Conservation (phyloP, 2,329 filamentous ascomycete species). For the Truncatella angustata region DNA sequence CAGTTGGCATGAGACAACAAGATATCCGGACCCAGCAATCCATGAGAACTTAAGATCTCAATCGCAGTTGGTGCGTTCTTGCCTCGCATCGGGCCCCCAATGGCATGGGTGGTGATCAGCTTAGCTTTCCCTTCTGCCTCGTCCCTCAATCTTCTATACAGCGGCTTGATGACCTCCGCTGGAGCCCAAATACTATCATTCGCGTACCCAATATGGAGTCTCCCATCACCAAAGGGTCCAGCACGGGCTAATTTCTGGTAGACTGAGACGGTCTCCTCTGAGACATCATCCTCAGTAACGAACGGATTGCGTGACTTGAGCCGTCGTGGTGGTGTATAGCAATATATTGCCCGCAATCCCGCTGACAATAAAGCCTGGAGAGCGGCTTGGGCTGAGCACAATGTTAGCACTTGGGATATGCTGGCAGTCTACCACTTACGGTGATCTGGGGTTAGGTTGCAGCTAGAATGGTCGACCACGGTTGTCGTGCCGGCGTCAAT, state of each 20-base stretch:
- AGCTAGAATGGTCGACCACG: constrained; percentile 35
- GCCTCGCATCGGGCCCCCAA: constrained; percentile 14
- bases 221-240: constrained; percentile 27
- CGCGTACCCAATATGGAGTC: constrained; percentile 40
- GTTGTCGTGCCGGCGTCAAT: constrained; percentile 42
- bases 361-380: constrained; percentile 39
- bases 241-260: constrained; percentile 32
- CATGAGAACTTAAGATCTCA: constrained; percentile 29
- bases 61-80: constrained; percentile 13
- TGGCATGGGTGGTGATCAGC: constrained; percentile 40
- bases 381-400: constrained; percentile 26
- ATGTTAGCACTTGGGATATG: not conserved
- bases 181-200: constrained; percentile 41
- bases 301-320: constrained; percentile 30
- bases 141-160: constrained; percentile 35
- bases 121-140: constrained; percentile 28
- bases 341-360: constrained; percentile 45
- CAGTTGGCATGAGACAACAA: constrained; percentile 39
- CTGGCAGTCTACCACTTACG: constrained; percentile 19
- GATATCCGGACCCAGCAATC: constrained; percentile 38
- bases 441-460: constrained; percentile 29
- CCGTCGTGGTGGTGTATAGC: constrained; percentile 34
- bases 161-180: constrained; percentile 29
- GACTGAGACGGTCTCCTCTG: constrained; percentile 34
- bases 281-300: constrained; percentile 20